Base-by-base conservation (phyloP, 78 protist species). In the Andalucia godoyi region DNA sequence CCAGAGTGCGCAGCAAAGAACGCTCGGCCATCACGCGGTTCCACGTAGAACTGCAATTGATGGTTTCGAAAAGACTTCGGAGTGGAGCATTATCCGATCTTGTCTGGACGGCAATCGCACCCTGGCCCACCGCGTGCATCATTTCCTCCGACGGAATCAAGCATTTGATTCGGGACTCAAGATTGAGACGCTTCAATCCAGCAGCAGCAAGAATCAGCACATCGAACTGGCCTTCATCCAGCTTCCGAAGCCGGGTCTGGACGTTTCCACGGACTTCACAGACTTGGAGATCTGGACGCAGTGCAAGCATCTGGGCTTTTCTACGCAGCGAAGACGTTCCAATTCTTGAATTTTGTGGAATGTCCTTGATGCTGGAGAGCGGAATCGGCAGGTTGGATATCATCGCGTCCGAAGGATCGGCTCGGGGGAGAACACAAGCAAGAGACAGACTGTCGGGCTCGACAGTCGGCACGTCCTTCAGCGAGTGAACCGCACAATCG, bases 71-170 rank as follows among this genome's bases (percentile, higher is more conserved):
- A 12, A 77, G 39, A 21, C 33, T 32, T 47, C 45, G 46, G 18
- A 67, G 34, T 25, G 52, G n/a, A 17, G 51, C 50, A 30, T n/a
- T n/a, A n/a, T n/a, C n/a, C n/a, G n/a, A n/a, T n/a, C 75, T 52
- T 61, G 73, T 65, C 36, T 81, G 80, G 27, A 81, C 65, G 60
- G 83, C 87, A n/a, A 81, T 29, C 17, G 82, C 73, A 21, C 87
- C 87, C 63, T 81, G 82, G 21, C 79, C 81, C n/a, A 81, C 82
- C 17, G 87, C 87, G 67, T 79, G 71, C 38, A 58, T n/a, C n/a
- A n/a, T n/a, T n/a, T n/a, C n/a, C n/a, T n/a, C n/a, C n/a, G n/a
- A n/a, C n/a, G n/a, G n/a, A n/a, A n/a, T n/a, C n/a, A n/a, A n/a
- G n/a, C n/a, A n/a, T n/a, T n/a, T n/a, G 27, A 78, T 32, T 12